phyloP scores from a whole-genome alignment of 1,139 yeast genomes.

The Blastobotrys raffinosifermentans region DNA sequence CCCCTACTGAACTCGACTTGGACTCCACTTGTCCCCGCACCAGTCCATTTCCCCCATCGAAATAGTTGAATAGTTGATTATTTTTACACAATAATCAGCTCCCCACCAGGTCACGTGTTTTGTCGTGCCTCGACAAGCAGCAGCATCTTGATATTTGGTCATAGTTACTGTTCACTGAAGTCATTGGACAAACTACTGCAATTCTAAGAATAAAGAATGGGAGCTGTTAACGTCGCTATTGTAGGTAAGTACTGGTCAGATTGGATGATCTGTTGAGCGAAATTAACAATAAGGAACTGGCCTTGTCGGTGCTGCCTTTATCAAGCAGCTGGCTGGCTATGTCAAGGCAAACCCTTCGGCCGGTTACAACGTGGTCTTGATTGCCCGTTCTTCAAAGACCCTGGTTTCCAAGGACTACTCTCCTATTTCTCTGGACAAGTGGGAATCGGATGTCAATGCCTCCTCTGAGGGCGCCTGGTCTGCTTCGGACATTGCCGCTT shows the following conservation, averaged over 20 bases:
- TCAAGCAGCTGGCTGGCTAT: conserved; percentile 59
- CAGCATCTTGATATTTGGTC: too few relatives aligned
- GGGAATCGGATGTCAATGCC: conserved; percentile 42
- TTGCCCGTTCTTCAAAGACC: conserved; percentile 71
- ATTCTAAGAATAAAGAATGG: conserved; percentile 11
- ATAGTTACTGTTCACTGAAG: too few relatives aligned
- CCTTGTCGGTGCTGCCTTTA: conserved; percentile 88
- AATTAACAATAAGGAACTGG: conserved; percentile 57
- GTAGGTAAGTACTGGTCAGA: conserved; percentile 45
- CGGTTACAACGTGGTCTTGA: conserved; percentile 65
- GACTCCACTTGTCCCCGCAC: too few relatives aligned
- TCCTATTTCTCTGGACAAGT: conserved; percentile 59
- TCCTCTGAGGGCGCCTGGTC: conserved; percentile 50
- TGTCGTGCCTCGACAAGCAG: too few relatives aligned
- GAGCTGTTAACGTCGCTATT: conserved; percentile 63
- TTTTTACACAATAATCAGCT: too few relatives aligned
- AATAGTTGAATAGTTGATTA: too few relatives aligned
- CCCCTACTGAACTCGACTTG: too few relatives aligned
- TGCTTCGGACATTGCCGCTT: conserved; percentile 53
- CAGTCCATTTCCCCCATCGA: too few relatives aligned
- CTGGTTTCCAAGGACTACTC: conserved; percentile 60
- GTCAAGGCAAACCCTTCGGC: conserved; percentile 29
- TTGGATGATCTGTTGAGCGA: not conserved
- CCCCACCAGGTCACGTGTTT: too few relatives aligned
- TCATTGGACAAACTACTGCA: not conserved